Conservation (phyloP, 176 grass and related monocot species). For the Oryza rufipogon region DNA sequence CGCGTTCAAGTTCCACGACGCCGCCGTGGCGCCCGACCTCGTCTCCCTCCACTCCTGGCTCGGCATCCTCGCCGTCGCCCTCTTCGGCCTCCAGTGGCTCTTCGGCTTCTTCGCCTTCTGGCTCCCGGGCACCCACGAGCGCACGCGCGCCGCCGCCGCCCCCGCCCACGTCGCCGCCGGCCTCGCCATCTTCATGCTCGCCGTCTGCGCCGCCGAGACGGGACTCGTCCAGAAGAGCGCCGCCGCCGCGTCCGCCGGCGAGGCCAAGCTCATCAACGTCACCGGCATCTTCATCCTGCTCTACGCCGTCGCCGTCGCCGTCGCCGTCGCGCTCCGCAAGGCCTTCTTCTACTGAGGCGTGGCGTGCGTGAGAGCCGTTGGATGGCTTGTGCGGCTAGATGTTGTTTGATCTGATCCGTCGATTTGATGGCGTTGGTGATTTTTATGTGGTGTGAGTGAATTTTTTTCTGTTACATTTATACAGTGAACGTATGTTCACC, state of each 20-base stretch:
- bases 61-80: constrained; percentile 71
- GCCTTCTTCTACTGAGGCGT: constrained; percentile 37
- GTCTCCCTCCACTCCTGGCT: constrained; percentile 81
- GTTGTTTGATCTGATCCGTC: background rate
- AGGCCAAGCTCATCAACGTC: constrained; percentile 80
- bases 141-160: constrained; percentile 9
- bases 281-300: constrained; percentile 83
- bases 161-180: constrained; percentile 61
- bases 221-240: constrained; percentile 77
- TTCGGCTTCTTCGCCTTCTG: constrained; percentile 81
- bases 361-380: background rate
- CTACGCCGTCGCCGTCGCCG: constrained; percentile 63
- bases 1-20: constrained; percentile 87
- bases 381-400: background rate
- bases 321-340: constrained; percentile 60
- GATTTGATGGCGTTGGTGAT: background rate
- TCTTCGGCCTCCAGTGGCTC: constrained; percentile 93
- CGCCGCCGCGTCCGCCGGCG: constrained; percentile 33
- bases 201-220: constrained; percentile 78
- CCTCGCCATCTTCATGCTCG: constrained; percentile 76
- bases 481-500: background rate
- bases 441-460: background rate
- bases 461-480: constrained; percentile 7
- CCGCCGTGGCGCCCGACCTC: constrained; percentile 54
- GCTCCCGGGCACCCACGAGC: constrained; percentile 40